A percentile compares a stretch with the other conserved stretches of the same genome.
These are phyloP conservation scores for Exophiala mesophila DNA, from an alignment of 2,329 filamentous ascomycete genomes.

Conservation along the genomic window DNA sequence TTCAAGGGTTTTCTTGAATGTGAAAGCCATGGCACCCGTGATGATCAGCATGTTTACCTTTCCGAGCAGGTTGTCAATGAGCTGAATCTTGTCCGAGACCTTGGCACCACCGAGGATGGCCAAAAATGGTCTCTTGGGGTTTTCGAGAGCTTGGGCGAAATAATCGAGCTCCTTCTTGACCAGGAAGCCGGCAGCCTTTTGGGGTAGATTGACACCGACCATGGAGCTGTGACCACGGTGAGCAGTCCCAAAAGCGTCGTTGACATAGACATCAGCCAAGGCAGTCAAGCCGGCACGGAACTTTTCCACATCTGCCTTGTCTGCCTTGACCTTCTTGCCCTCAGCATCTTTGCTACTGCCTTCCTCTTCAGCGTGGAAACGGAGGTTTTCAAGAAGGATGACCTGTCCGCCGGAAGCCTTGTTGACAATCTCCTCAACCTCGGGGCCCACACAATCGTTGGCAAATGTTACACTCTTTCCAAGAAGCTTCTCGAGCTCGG, in stretches of 20 bases:
- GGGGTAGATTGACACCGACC: constrained; percentile 91
- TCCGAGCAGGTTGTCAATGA: constrained; percentile 97
- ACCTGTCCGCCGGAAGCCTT: constrained; percentile 76
- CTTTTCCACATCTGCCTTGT: constrained; percentile 83
- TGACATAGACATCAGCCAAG: constrained; percentile 93
- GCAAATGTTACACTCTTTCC: constrained; percentile 81
- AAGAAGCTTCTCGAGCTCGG: constrained; percentile 86
- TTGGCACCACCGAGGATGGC: constrained; percentile 98
- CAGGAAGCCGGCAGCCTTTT: constrained; percentile 96
- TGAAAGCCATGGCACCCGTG: constrained; percentile 98
- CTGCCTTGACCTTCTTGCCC: constrained; percentile 96
- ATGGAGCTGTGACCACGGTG: constrained; percentile 99
- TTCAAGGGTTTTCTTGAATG: constrained; percentile 99
- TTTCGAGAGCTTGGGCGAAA: constrained; percentile 95
- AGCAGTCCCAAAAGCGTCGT: constrained; percentile 97
- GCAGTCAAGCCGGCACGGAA: constrained; percentile 95
- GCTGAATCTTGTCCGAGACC: constrained; percentile 98
- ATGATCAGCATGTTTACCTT: constrained; percentile 97
- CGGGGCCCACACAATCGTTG: constrained; percentile 80
- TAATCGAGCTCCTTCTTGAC: constrained; percentile 99
- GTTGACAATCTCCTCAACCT: constrained; percentile 86
- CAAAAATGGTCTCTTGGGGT: constrained; percentile 89
- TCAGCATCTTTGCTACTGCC: constrained; percentile 89
- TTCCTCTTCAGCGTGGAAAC: constrained; percentile 98
- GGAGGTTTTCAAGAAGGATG: constrained; percentile 92